Base-by-base conservation (phyloP, 2,329 filamentous ascomycete genomes). In the Cordyceps farinosa region DNA sequence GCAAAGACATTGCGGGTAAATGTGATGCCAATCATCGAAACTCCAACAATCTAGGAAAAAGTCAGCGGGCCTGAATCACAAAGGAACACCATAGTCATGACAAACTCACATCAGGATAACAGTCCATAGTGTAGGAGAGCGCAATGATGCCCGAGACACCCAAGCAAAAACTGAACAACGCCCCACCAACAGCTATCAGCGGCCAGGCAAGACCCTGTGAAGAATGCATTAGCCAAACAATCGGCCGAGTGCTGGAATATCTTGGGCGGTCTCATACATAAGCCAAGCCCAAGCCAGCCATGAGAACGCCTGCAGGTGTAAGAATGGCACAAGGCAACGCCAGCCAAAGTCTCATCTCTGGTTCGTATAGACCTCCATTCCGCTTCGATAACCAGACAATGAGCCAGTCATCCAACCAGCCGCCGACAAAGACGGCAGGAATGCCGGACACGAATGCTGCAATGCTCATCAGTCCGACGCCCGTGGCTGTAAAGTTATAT, bases 331-430 rank as follows among this genome's bases (percentile, higher is more conserved):
- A 8, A 3, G 54, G 54, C 2, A 57, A 34, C 5, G 54, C 38
- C 1, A 47, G 40, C 81, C 66, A 77, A 7, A 80, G 67, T 1
- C 78, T 70, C 72, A 79, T 79, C 60, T 80, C 78, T 0, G 78
- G 78, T 62, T 80, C 77, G 52, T 76, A 79, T 38, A 76, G 70
- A 5, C 77, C 77, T 2, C 71, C 70, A 9, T 79, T 78, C 1
- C 74, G 69, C 29, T 69, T 70, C 0, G 78, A 69, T 10, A 77
- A 69, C 45, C 68, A 70, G 6, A 76, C 29, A 29, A 78, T 76
- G 1, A 71, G 71, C 66, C 70, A 70, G 64, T 80, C 78, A 1
- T 73, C 73, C 1, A 72, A 69, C 0, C 76, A 76, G 0, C 74
- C 74, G 34, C 76, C 74, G 2, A 78, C n/a, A 1, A 69, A 68